Percentiles rank a stretch among this genome's conserved stretches.
These are phyloP conservation scores for Benincasa hispida DNA, from an alignment of 306 rosid genomes.

Conservation along the genomic window DNA sequence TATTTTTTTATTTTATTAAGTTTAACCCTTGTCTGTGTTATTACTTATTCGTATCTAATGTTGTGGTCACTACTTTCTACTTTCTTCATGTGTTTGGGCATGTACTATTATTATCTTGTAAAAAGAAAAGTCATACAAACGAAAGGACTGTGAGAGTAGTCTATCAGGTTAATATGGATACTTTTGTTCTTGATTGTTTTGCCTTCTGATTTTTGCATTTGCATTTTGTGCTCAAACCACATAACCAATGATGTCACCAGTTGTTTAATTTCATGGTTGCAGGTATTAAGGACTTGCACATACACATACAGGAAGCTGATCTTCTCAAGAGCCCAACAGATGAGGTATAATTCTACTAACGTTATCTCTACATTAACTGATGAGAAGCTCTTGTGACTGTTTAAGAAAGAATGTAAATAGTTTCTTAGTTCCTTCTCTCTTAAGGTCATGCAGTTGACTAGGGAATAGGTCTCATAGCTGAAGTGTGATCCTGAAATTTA, in stretches of 20 bases:
- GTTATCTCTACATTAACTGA: not conserved
- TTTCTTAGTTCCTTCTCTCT: not conserved
- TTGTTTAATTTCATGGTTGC: constrained; percentile 12
- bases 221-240: not conserved
- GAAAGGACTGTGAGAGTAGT: not conserved
- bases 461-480: not conserved
- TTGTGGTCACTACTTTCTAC: not conserved
- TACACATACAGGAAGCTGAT: constrained; percentile 60
- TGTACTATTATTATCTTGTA: not conserved
- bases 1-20: not conserved
- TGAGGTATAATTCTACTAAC: constrained; percentile 39
- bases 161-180: not conserved
- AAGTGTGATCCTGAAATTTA: not conserved
- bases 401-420: not conserved
- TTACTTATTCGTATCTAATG: not conserved
- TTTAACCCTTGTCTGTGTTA: not conserved
- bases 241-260: not conserved
- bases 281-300: constrained; percentile 50
- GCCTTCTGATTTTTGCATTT: not conserved
- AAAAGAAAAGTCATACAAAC: not conserved
- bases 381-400: not conserved
- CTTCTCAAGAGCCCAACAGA: constrained; percentile 50
- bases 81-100: not conserved
- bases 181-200: not conserved
- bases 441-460: not conserved